A percentile compares a stretch with the other conserved stretches of the same genome.
Evolutionary conservation across 306 rosid genomes (phyloP).

Genomic region (Rubus parviflorus): DNA sequence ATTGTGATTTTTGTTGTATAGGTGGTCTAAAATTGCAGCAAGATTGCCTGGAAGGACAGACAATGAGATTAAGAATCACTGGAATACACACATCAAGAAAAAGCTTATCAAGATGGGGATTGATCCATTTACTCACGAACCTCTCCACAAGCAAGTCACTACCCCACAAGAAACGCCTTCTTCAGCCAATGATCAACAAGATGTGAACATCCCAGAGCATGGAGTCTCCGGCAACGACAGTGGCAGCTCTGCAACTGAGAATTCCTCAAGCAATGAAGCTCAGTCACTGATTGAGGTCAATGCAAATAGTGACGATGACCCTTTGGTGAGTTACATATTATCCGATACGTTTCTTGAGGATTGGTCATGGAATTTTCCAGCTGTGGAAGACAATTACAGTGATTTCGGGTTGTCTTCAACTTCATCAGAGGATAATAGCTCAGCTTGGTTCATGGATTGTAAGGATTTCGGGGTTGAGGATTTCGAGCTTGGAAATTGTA

Average conservation of each 20-base stretch:
- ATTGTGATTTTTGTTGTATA: slow-evolving; percentile 3
- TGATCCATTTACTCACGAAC: slow-evolving; percentile 81
- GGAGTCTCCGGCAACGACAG: not conserved
- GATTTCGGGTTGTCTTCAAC: slow-evolving; percentile 31
- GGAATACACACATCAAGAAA: slow-evolving; percentile 89
- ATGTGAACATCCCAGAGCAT: not conserved
- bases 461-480: slow-evolving; percentile 36
- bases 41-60: slow-evolving; percentile 84
- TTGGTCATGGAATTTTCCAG: slow-evolving; percentile 31
- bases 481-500: slow-evolving; percentile 32
- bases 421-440: slow-evolving; percentile 20
- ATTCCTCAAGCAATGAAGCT: slow-evolving; percentile 24
- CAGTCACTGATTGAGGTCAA: slow-evolving; percentile 14
- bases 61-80: slow-evolving; percentile 87
- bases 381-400: slow-evolving; percentile 12
- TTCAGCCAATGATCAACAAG: slow-evolving; percentile 4
- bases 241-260: slow-evolving; percentile 14
- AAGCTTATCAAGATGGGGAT: slow-evolving; percentile 81
- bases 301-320: slow-evolving; percentile 15
- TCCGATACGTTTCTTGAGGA: slow-evolving; percentile 31
- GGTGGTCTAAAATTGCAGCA: slow-evolving; percentile 95
- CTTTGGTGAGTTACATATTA: slow-evolving; percentile 27
- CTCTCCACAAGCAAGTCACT: slow-evolving; percentile 30
- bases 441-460: slow-evolving; percentile 34
- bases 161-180: slow-evolving; percentile 11